Base-by-base conservation (phyloP, 139 green algal genomes). In the Ostreobium quekettii region DNA sequence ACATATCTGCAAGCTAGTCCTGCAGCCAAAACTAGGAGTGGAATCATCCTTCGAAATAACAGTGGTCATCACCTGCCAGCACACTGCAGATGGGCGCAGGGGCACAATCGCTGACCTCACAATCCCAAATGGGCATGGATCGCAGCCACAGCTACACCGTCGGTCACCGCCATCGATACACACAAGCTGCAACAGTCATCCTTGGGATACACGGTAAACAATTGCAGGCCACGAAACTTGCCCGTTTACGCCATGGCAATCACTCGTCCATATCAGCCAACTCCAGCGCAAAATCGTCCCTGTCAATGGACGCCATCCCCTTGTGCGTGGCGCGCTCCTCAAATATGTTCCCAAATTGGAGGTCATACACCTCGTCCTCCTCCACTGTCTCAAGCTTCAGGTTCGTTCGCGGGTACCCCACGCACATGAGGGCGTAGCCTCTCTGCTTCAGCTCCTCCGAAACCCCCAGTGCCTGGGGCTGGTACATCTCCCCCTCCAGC, bases 361-460 rank as follows among this genome's bases (percentile, higher is more conserved):
- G 49, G 67, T 93, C 87, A 72, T 98, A 98, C n/a, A 97, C 80
- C 76, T 97, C 91, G 67, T 98, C 93, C 78, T 98, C 93, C 15
- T 84, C 73, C 36, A 91, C 85, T 47, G 84, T 91, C 79, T 96
- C 87, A 60, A 97, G 76, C 60, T 84, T 80, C 29, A 82, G 26
- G 67, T 97, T 87, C 6, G 67, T 76, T 1, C 70, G 47, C 0
- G 91, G 90, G 73, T 83, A 91, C 24, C 75, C 80, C 35, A 98
- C 92, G 74, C 93, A 98, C 87, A 98, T 96, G 11, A 98, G 86
- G 33, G 82, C 93, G 67, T 95, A 98, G 60, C 93, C 93, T 70
- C 84, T 62, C 29, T 83, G 71, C 59, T 80, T 83, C 1, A 91
- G 76, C 71, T 90, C 82, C 47, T 76, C 26, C 61, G 61, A 68